Conservation (phyloP, 2,329 filamentous ascomycete genomes). For the Trichoderma citrinoviride region DNA sequence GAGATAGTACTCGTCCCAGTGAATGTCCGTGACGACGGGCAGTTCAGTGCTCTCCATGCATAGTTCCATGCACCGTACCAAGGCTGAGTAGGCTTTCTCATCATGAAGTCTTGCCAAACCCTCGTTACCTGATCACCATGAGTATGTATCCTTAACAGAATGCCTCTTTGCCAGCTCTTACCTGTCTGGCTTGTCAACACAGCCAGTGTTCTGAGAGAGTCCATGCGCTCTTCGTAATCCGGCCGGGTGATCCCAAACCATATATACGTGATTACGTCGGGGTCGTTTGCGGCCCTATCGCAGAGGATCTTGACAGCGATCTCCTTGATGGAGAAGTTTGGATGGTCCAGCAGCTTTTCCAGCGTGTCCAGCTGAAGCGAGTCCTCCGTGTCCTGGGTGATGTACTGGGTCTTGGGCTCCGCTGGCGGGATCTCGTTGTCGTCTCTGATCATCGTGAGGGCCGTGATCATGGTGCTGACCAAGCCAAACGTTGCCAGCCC, state of each 20-base stretch:
- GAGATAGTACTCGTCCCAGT: slow-evolving; percentile 62
- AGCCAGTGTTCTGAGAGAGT: slow-evolving; percentile 54
- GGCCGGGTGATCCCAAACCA: slow-evolving; percentile 57
- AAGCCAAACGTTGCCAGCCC: slow-evolving; percentile 59
- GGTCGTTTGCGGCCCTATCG: slow-evolving; percentile 59
- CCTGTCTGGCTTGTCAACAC: slow-evolving; percentile 48
- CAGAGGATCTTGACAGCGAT: slow-evolving; percentile 61
- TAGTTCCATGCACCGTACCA: slow-evolving; percentile 60
- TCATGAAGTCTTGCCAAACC: slow-evolving; percentile 49
- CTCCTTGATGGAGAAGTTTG: slow-evolving; percentile 70
- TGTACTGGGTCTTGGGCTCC: slow-evolving; percentile 67
- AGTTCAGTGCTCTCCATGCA: slow-evolving; percentile 50
- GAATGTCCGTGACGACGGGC: slow-evolving; percentile 51
- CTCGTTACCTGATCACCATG: slow-evolving; percentile 34
- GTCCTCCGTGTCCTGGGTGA: slow-evolving; percentile 73
- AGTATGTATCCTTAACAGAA: background rate
- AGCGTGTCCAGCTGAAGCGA: slow-evolving; percentile 65
- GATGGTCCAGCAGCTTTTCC: slow-evolving; percentile 64
- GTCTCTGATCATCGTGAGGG: slow-evolving; percentile 59
- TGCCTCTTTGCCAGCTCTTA: slow-evolving; percentile 28
- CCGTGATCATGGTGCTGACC: slow-evolving; percentile 54
- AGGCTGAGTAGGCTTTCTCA: slow-evolving; percentile 51
- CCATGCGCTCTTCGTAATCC: slow-evolving; percentile 59
- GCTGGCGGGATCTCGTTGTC: slow-evolving; percentile 64
- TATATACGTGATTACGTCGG: slow-evolving; percentile 47